These are phyloP conservation scores for Lactuca sativa DNA, from an alignment of 129 eudicot species.

Conservation along the genomic window DNA sequence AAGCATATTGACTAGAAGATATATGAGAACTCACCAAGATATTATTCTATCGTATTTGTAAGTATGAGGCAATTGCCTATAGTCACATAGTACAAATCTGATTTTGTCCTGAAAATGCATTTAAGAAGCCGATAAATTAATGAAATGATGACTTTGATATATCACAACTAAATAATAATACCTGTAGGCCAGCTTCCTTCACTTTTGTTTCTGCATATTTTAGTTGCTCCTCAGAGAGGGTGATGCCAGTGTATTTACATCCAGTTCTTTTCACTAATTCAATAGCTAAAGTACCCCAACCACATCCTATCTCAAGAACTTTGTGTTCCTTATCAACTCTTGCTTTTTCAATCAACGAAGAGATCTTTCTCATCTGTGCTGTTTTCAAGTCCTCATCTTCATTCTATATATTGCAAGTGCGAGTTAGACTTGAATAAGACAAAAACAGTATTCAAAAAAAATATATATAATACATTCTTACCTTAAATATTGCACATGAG, in stretches of 20 bases:
- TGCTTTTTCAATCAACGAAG: conserved; percentile 79
- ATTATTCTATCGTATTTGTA: conserved; percentile 75
- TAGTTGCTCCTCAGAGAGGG: conserved; percentile 79
- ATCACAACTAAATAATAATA: conserved; percentile 11
- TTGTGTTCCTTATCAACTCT: conserved; percentile 59
- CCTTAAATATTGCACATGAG: conserved; percentile 89
- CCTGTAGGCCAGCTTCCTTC: conserved; percentile 89
- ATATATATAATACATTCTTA: conserved; percentile 19
- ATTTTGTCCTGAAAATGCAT: conserved; percentile 52
- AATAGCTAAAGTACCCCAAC: conserved; percentile 92
- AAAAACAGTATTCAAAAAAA: too few species aligned
- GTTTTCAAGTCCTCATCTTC: conserved; percentile 67
- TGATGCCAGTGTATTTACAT: conserved; percentile 94
- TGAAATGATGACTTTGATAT: neutral
- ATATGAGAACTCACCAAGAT: conserved; percentile 58
- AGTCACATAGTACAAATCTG: conserved; percentile 71
- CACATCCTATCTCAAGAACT: conserved; percentile 88
- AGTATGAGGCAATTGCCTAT: conserved; percentile 65
- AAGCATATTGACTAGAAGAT: neutral
- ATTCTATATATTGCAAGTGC: conserved; percentile 45
- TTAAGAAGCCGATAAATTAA: neutral
- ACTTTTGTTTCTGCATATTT: conserved; percentile 74
- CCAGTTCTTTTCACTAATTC: conserved; percentile 82
- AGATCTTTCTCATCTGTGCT: conserved; percentile 77
- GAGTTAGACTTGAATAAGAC: too few species aligned